Evolutionary conservation across 306 rosid species (phyloP).

Genomic region (Leucaena leucocephala): DNA sequence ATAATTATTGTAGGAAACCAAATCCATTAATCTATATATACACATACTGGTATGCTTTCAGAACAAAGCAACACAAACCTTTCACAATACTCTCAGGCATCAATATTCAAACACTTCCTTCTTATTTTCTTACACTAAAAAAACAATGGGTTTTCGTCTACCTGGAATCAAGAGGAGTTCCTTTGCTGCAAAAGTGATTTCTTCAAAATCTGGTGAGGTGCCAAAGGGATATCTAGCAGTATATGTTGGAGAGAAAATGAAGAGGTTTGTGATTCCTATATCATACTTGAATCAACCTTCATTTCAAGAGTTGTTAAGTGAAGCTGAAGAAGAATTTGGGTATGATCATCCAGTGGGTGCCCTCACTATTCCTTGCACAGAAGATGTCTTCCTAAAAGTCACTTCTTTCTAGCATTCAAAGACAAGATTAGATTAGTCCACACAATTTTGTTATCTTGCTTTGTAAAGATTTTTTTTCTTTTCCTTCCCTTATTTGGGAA

Average conservation of each 20-base stretch:
- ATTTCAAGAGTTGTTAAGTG: not conserved
- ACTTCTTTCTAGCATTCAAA: too few species aligned
- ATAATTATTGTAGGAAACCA: not conserved
- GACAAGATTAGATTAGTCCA: too few species aligned
- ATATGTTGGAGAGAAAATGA: not conserved
- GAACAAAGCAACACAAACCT: not conserved
- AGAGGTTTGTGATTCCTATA: not conserved
- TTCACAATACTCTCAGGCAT: not conserved
- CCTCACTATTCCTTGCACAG: not conserved
- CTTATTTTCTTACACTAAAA: not conserved
- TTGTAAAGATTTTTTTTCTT: not conserved
- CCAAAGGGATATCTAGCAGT: not conserved
- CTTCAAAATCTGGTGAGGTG: not conserved
- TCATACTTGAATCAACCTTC: not conserved
- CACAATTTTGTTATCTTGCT: not conserved
- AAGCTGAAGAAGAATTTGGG: not conserved
- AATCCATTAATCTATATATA: not conserved
- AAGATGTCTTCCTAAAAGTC: not conserved
- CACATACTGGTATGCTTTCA: not conserved
- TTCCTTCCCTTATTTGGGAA: too few species aligned
- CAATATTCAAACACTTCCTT: not conserved
- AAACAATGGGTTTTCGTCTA: not conserved
- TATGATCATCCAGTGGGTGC: not conserved
- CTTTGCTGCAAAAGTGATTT: not conserved
- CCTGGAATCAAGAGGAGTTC: not conserved